Percentiles rank a stretch among this genome's conserved stretches.
phyloP scores from a whole-genome alignment of 257 asterid species.

The Solanum clarkiae region DNA sequence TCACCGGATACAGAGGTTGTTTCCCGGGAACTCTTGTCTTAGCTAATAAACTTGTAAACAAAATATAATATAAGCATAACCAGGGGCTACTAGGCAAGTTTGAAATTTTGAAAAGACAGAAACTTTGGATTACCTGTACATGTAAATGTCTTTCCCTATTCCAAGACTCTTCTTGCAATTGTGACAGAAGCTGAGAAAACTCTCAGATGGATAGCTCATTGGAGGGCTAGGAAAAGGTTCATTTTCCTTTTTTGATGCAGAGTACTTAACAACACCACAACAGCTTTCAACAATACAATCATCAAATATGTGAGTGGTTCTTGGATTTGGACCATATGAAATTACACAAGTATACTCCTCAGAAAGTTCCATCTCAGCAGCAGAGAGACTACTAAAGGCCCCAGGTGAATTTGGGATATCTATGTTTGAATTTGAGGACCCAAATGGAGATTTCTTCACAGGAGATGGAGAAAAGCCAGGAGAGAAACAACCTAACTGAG shows the following conservation, averaged over 20 bases:
- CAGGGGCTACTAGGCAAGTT: not conserved
- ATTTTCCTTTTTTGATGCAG: conserved; percentile 22
- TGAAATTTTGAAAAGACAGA: not conserved
- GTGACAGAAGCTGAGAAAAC: conserved; percentile 69
- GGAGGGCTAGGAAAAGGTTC: conserved; percentile 3
- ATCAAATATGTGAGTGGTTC: conserved; percentile 71
- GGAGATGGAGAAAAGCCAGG: conserved; percentile 24
- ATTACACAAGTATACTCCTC: conserved; percentile 93
- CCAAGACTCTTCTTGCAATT: conserved; percentile 66
- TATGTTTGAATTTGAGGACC: conserved; percentile 22
- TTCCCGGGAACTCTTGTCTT: no score
- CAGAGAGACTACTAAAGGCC: conserved; percentile 33
- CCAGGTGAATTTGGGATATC: conserved; percentile 11
- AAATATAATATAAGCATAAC: not conserved
- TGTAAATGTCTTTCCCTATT: conserved; percentile 61
- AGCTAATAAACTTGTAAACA: not conserved
- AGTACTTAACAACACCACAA: conserved; percentile 36
- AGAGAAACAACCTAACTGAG: conserved; percentile 36
- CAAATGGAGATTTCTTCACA: conserved; percentile 38
- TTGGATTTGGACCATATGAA: conserved; percentile 74
- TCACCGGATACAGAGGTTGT: no score
- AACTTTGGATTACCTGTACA: conserved; percentile 52
- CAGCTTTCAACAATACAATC: conserved; percentile 81
- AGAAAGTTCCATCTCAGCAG: conserved; percentile 69
- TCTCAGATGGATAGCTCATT: conserved; percentile 51